Evolutionary conservation across 805 yeast species (phyloP).

Genomic region (Tetrapisispora fleetii): DNA sequence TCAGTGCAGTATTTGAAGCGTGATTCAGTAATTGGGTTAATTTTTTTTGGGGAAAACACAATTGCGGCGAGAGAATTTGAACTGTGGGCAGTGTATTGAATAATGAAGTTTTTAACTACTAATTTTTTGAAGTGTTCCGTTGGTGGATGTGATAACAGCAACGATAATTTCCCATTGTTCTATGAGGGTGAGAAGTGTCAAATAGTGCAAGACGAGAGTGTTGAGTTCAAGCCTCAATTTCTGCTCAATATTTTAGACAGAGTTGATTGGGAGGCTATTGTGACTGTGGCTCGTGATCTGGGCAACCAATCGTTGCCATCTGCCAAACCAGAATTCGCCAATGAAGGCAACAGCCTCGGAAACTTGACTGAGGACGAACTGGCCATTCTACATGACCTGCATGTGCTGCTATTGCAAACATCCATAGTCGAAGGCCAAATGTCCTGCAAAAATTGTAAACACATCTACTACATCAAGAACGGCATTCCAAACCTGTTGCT

Average conservation of each 20-base stretch:
- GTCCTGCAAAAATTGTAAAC: slow-evolving; percentile 80
- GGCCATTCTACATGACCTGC: slow-evolving; percentile 62
- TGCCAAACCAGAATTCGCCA: slow-evolving; percentile 42
- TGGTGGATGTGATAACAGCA: slow-evolving; percentile 63
- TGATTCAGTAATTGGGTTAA: too few relatives aligned
- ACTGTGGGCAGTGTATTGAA: too few relatives aligned
- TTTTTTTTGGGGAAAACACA: too few relatives aligned
- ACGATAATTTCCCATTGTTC: slow-evolving; percentile 70
- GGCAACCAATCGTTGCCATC: slow-evolving; percentile 56
- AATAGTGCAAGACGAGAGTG: slow-evolving; percentile 59
- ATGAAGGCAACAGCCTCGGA: slow-evolving; percentile 13
- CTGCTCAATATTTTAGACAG: slow-evolving; percentile 66
- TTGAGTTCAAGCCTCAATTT: slow-evolving; percentile 77
- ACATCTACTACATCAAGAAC: slow-evolving; percentile 81
- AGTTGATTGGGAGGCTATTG: slow-evolving; percentile 80
- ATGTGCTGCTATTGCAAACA: slow-evolving; percentile 71
- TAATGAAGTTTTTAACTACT: slow-evolving; percentile 89
- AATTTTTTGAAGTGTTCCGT: slow-evolving; percentile 93
- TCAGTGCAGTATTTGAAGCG: too few relatives aligned
- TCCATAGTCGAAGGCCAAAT: slow-evolving; percentile 81
- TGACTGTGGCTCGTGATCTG: slow-evolving; percentile 65
- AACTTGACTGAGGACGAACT: slow-evolving; percentile 33
- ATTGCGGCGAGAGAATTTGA: too few relatives aligned
- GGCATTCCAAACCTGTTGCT: slow-evolving; percentile 87
- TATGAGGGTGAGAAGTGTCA: slow-evolving; percentile 49